Percentiles rank a stretch among this genome's conserved stretches.
Evolutionary conservation across 2,329 filamentous ascomycete genomes (phyloP).

Genomic region (Ramularia collo-cygni): DNA sequence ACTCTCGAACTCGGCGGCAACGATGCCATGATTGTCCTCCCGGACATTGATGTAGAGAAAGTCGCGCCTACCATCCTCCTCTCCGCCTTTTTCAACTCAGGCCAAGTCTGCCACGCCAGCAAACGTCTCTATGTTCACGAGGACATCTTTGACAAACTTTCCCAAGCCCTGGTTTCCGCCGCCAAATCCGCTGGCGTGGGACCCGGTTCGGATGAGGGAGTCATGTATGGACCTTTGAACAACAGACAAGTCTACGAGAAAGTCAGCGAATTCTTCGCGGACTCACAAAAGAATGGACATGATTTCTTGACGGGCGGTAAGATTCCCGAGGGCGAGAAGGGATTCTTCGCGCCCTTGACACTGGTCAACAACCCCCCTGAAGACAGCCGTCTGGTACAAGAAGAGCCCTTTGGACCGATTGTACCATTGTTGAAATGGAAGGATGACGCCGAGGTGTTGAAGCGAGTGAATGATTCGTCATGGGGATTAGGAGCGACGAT

Average conservation of each 20-base stretch:
- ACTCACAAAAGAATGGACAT: conserved; percentile 66
- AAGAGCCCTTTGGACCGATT: conserved; percentile 89
- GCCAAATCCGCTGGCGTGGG: conserved; percentile 71
- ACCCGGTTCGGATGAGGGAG: conserved; percentile 54
- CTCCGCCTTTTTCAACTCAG: conserved; percentile 88
- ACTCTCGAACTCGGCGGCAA: conserved; percentile 89
- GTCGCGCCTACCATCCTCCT: conserved; percentile 88
- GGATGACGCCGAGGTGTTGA: conserved; percentile 69
- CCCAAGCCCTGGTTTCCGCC: conserved; percentile 68
- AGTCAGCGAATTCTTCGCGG: conserved; percentile 67
- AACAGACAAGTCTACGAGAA: conserved; percentile 71
- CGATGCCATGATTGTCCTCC: conserved; percentile 79
- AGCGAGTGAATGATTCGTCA: conserved; percentile 85
- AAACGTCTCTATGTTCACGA: conserved; percentile 89
- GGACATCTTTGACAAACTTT: conserved; percentile 72
- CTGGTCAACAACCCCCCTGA: conserved; percentile 72
- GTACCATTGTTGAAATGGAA: conserved; percentile 84
- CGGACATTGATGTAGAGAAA: conserved; percentile 80
- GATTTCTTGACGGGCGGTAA: conserved; percentile 53
- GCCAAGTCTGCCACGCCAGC: conserved; percentile 90
- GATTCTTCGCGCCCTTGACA: conserved; percentile 54
- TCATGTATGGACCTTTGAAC: conserved; percentile 39
- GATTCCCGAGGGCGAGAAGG: conserved; percentile 33
- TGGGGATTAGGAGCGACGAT: conserved; percentile 89
- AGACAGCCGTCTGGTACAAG: conserved; percentile 77